Percentiles rank a stretch among this genome's conserved stretches.
These are phyloP conservation scores for Backusella morwellensis DNA, from an alignment of 192 early-diverging fungal genomes.

Conservation along the genomic window DNA sequence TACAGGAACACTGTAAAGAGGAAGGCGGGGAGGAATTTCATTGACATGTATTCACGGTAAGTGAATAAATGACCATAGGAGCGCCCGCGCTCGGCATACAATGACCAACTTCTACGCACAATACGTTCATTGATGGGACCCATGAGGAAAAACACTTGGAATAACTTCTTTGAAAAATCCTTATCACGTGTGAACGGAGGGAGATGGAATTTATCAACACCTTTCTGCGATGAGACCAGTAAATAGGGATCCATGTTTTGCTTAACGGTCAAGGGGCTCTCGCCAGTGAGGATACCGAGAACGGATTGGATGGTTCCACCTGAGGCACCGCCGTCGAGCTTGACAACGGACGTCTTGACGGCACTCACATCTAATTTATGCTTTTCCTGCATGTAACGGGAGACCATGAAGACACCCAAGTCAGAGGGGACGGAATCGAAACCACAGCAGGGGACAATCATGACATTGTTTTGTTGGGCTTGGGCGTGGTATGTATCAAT, in stretches of 20 bases:
- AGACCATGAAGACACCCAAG: conserved; percentile 69
- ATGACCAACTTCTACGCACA: conserved; percentile 60
- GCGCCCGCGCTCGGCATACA: conserved; percentile 38
- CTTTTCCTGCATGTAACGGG: background rate
- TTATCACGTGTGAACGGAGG: conserved; percentile 45
- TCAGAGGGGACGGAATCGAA: conserved; percentile 93
- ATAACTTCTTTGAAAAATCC: conserved; percentile 44
- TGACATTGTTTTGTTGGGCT: conserved; percentile 61
- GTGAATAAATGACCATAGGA: conserved; percentile 44
- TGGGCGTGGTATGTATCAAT: conserved; percentile 64
- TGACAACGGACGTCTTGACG: conserved; percentile 57
- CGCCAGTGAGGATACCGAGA: background rate
- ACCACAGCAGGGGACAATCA: conserved; percentile 79
- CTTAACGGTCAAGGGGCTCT: background rate
- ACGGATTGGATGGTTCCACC: conserved; percentile 65
- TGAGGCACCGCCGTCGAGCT: conserved; percentile 53
- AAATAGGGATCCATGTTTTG: conserved; percentile 25
- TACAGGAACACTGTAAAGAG: conserved; percentile 42
- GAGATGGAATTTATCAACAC: conserved; percentile 25
- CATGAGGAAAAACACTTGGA: conserved; percentile 67
- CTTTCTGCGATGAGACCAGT: conserved; percentile 18
- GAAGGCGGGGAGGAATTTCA: conserved; percentile 37
- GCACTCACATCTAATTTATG: conserved; percentile 41
- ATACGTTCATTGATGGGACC: conserved; percentile 56
- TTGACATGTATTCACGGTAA: conserved; percentile 58